Conservation (phyloP, 495 filamentous ascomycete genomes). For the Daldinia grandis region DNA sequence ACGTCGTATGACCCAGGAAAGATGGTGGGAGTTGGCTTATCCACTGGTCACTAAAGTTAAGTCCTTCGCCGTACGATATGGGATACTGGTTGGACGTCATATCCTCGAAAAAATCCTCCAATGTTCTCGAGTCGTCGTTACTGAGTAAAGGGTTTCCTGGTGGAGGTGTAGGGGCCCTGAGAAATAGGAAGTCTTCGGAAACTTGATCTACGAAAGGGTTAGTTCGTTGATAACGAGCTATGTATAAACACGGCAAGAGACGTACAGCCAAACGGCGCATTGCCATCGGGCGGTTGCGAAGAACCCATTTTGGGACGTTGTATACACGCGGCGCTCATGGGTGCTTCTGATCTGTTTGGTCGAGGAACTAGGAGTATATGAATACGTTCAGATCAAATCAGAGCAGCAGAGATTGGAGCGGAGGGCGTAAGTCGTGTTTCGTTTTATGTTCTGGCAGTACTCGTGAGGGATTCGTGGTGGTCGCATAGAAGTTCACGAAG, state of each 20-base stretch:
- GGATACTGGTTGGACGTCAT: slow-evolving; percentile 64
- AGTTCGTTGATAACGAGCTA: slow-evolving; percentile 19
- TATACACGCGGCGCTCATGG: slow-evolving; percentile 55
- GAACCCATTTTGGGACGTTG: slow-evolving; percentile 59
- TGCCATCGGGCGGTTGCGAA: slow-evolving; percentile 49
- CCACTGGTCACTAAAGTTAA: slow-evolving; percentile 62
- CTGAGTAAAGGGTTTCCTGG: slow-evolving; percentile 68
- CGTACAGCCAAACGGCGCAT: slow-evolving; percentile 70
- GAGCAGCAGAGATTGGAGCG: not conserved
- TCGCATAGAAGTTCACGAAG: slow-evolving; percentile 21
- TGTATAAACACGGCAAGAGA: slow-evolving; percentile 25
- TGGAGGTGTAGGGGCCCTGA: slow-evolving; percentile 65
- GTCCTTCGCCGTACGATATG: slow-evolving; percentile 58
- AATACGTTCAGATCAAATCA: slow-evolving; percentile 6
- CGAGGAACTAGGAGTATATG: slow-evolving; percentile 15
- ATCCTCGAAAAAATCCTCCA: slow-evolving; percentile 70
- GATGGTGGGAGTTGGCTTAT: slow-evolving; percentile 64
- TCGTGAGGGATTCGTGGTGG: slow-evolving; percentile 10
- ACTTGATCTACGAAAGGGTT: slow-evolving; percentile 54
- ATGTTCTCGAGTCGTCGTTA: slow-evolving; percentile 67
- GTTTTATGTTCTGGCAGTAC: slow-evolving; percentile 20
- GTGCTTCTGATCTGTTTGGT: slow-evolving; percentile 37
- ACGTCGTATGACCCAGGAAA: slow-evolving; percentile 68
- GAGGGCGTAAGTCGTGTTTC: slow-evolving; percentile 13
- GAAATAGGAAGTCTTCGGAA: slow-evolving; percentile 60